phyloP scores from a whole-genome alignment of 192 early-diverging fungal species.

The Backusella macrospora region DNA sequence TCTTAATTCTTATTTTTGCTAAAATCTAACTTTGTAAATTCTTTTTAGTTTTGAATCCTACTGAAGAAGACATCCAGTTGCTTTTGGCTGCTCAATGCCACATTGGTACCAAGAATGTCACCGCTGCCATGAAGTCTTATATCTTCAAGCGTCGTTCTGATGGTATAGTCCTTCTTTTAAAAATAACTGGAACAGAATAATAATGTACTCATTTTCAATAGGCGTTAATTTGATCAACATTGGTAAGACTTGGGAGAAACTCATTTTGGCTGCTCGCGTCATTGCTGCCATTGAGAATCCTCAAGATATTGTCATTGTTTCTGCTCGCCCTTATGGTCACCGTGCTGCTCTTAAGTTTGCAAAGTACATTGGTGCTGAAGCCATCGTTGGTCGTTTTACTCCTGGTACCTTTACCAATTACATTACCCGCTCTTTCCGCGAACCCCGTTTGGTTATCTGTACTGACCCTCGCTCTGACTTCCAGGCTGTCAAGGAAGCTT shows the following conservation, averaged over 20 bases:
- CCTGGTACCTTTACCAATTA: slow-evolving; percentile 99
- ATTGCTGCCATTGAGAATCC: slow-evolving; percentile 99
- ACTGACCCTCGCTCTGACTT: slow-evolving; percentile 97
- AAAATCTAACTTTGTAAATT: background rate
- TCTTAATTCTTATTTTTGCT: background rate
- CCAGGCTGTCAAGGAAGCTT: slow-evolving; percentile 98
- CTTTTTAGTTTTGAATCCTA: slow-evolving; percentile 62
- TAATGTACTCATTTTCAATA: slow-evolving; percentile 23
- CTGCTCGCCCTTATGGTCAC: slow-evolving; percentile 95
- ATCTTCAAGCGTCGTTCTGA: slow-evolving; percentile 95
- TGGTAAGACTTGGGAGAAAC: slow-evolving; percentile 99
- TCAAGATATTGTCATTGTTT: slow-evolving; percentile 94
- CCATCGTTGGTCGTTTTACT: slow-evolving; percentile 99
- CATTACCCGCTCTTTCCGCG: slow-evolving; percentile 99
- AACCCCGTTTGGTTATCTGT: slow-evolving; percentile 96
- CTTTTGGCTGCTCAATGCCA: slow-evolving; percentile 95
- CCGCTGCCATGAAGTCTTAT: slow-evolving; percentile 93
- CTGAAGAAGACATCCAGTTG: slow-evolving; percentile 91
- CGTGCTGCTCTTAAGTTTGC: slow-evolving; percentile 98
- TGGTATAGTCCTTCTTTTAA: slow-evolving; percentile 48
- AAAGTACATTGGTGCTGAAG: slow-evolving; percentile 96
- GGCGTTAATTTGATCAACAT: slow-evolving; percentile 98
- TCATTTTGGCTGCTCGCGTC: slow-evolving; percentile 96
- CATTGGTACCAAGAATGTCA: slow-evolving; percentile 96
- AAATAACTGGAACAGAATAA: background rate